These are phyloP conservation scores for Aspergillus neoniger DNA, from an alignment of 2,329 filamentous ascomycete species.

Conservation along the genomic window DNA sequence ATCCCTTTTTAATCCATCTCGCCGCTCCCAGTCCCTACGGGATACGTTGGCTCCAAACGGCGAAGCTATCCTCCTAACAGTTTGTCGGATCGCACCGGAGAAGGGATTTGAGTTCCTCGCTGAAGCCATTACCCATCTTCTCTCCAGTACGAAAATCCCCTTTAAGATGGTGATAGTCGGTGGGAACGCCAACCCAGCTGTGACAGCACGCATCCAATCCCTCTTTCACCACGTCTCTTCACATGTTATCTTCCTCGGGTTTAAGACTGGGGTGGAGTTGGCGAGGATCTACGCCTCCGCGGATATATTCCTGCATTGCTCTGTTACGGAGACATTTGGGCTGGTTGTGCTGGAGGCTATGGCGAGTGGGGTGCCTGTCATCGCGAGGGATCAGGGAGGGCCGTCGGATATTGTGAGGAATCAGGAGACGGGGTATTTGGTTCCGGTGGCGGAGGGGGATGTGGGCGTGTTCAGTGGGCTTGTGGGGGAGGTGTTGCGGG, in stretches of 20 bases:
- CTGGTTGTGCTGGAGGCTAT: conserved; percentile 71
- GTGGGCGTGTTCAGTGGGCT: conserved; percentile 59
- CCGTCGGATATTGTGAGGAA: conserved; percentile 67
- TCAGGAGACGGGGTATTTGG: conserved; percentile 61
- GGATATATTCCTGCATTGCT: conserved; percentile 72
- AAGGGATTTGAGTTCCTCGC: conserved; percentile 72
- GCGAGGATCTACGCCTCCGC: conserved; percentile 68
- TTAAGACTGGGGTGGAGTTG: conserved; percentile 61
- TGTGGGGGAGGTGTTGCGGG: conserved; percentile 53
- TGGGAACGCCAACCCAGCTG: conserved; percentile 64
- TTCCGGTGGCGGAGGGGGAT: conserved; percentile 62
- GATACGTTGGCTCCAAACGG: conserved; percentile 60
- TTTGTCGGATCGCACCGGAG: conserved; percentile 68
- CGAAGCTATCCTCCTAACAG: conserved; percentile 66
- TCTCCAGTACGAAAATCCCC: conserved; percentile 52
- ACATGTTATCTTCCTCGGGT: conserved; percentile 67
- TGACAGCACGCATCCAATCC: conserved; percentile 63
- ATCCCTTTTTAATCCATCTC: conserved; percentile 59
- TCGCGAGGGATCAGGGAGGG: conserved; percentile 69
- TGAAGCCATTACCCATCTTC: conserved; percentile 56
- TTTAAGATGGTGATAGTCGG: conserved; percentile 70
- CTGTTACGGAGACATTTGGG: conserved; percentile 71
- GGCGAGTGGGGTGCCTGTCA: conserved; percentile 69
- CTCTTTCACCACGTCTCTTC: conserved; percentile 57
- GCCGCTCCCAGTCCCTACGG: conserved; percentile 56